These are phyloP conservation scores for Hyphochytrium catenoides DNA, from an alignment of 352 stramenopile genomes.

Conservation along the genomic window DNA sequence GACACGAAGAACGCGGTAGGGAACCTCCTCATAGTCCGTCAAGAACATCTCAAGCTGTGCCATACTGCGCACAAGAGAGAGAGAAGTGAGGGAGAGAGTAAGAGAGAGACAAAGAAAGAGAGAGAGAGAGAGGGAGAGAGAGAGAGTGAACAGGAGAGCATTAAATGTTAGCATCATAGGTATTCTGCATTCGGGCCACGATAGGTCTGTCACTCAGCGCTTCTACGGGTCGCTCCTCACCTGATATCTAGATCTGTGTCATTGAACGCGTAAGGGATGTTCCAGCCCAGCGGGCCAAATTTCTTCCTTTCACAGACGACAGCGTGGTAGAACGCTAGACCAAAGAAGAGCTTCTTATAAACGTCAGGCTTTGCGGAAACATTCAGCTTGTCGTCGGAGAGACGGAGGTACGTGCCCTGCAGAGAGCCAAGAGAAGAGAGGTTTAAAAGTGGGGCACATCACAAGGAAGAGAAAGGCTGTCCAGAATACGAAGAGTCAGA, in stretches of 20 bases:
- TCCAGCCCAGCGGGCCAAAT: conserved; percentile 10
- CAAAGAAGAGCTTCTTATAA: conserved; percentile 11
- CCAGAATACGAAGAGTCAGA: no score
- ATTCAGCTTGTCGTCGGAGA: conserved; percentile 57
- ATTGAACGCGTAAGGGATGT: conserved; percentile 59
- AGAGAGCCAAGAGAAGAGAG: no score
- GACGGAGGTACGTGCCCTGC: conserved; percentile 78
- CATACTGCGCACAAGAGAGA: conserved; percentile 33
- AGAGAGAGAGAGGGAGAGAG: no score
- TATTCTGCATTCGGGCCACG: no score
- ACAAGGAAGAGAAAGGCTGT: no score
- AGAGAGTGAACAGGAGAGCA: no score
- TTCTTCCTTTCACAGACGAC: conserved; percentile 12
- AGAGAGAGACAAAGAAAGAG: no score
- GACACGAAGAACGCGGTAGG: conserved; percentile 39
- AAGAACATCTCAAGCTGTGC: conserved; percentile 53
- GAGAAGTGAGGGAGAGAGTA: no score
- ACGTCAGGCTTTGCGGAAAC: conserved; percentile 12
- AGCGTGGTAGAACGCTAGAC: conserved; percentile 28
- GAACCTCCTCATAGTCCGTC: conserved; percentile 50
- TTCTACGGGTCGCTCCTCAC: no score
- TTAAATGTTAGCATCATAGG: no score
- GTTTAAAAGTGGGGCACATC: no score
- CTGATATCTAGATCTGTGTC: conserved; percentile 82
- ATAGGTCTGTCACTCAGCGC: no score